These are phyloP conservation scores for Cryphonectria nitschkei DNA, from an alignment of 2,329 filamentous ascomycete genomes.

Conservation along the genomic window DNA sequence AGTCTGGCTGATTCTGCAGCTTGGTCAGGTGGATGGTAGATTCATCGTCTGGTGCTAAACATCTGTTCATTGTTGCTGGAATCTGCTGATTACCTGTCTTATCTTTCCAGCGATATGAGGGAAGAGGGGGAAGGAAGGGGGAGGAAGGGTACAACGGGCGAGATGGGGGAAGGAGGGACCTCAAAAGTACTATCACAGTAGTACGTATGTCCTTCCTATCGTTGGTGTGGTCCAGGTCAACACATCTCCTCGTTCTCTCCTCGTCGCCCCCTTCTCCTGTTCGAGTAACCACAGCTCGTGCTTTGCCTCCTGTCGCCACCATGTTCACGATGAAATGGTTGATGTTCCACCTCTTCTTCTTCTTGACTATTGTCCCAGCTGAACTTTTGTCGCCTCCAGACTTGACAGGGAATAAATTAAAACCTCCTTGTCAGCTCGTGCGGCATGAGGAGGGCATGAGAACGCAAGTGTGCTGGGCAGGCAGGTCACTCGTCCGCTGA, in stretches of 20 bases:
- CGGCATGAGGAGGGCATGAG: constrained; percentile 4
- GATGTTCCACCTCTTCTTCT: not conserved
- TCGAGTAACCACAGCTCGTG: not conserved
- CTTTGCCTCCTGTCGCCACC: not conserved
- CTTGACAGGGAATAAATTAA: not conserved
- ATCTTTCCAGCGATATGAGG: not conserved
- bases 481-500: constrained; percentile 17
- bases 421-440: not conserved
- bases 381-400: not conserved
- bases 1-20: constrained; percentile 16
- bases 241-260: not conserved
- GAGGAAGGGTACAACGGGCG: not conserved
- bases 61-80: constrained; percentile 4
- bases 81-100: constrained; percentile 9
- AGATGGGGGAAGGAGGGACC: not conserved
- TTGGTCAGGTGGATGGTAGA: constrained; percentile 9
- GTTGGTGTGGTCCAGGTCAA: not conserved
- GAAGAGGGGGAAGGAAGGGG: not conserved
- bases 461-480: constrained; percentile 5
- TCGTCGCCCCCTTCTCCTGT: not conserved
- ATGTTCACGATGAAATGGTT: not conserved
- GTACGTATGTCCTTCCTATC: not conserved
- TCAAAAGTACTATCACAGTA: not conserved
- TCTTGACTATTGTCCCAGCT: not conserved
- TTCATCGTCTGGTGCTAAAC: not conserved